Evolutionary conservation across 192 early-diverging fungal genomes (phyloP).

Genomic region (Entomortierella lignicola): DNA sequence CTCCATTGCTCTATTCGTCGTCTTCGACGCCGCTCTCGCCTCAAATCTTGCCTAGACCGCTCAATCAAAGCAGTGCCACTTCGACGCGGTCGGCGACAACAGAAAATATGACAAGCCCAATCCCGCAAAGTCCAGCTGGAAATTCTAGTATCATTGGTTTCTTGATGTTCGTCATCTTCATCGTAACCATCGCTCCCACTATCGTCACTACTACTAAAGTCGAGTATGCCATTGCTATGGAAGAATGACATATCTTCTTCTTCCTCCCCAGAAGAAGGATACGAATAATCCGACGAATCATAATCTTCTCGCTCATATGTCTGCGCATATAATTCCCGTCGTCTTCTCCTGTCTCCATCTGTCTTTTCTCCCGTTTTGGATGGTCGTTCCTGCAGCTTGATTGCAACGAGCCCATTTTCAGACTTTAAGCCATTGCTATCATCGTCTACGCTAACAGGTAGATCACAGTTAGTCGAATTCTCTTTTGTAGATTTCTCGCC

Average conservation of each 20-base stretch:
- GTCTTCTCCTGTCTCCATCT: background rate
- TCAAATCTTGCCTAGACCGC: background rate
- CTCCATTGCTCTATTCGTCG: constrained; percentile 21
- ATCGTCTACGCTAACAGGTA: background rate
- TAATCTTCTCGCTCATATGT: constrained; percentile 33
- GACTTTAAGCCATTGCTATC: background rate
- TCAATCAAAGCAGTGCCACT: background rate
- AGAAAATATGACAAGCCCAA: background rate
- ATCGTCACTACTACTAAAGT: background rate
- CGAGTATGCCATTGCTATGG: background rate
- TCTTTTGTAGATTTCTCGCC: background rate
- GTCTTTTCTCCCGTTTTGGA: background rate
- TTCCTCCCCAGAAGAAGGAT: constrained; percentile 23
- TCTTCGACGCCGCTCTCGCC: constrained; percentile 12
- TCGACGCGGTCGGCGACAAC: background rate
- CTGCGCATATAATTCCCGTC: constrained; percentile 9
- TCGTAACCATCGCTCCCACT: constrained; percentile 1
- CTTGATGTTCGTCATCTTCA: background rate
- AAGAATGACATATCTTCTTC: background rate
- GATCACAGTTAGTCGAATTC: background rate
- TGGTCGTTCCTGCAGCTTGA: no score
- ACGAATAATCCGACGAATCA: constrained; percentile 37
- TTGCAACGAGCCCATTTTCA: background rate
- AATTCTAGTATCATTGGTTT: background rate
- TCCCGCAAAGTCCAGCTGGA: background rate